Evolutionary conservation across 306 rosid species (phyloP).

Genomic region (Cucurbita pepo): DNA sequence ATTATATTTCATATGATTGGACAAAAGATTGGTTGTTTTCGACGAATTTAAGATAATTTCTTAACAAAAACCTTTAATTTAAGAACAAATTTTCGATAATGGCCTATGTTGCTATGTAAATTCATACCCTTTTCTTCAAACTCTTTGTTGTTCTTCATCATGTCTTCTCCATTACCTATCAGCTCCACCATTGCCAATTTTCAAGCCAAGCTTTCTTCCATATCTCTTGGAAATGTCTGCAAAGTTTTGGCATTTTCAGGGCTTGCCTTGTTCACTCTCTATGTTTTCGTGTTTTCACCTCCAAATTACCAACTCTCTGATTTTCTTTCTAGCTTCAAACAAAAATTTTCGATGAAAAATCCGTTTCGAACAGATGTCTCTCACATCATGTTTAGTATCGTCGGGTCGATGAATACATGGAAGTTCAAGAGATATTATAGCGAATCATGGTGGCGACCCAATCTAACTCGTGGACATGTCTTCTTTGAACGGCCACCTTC

Average conservation of each 20-base stretch:
- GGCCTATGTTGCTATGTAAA: background rate
- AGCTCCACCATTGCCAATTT: background rate
- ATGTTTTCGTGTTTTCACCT: conserved; percentile 4
- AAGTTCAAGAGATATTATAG: conserved; percentile 15
- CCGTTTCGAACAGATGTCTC: conserved; percentile 10
- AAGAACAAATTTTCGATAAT: background rate
- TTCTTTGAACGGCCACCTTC: conserved; percentile 27
- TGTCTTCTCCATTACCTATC: conserved; percentile 4
- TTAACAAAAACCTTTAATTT: background rate
- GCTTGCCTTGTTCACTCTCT: conserved; percentile 10
- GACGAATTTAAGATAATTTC: too few relatives aligned
- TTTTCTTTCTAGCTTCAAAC: conserved; percentile 10
- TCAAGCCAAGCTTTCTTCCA: conserved; percentile 1
- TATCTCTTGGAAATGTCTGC: conserved; percentile 5
- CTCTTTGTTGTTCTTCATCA: background rate
- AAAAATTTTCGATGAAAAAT: background rate
- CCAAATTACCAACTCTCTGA: conserved; percentile 10
- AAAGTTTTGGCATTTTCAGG: conserved; percentile 16
- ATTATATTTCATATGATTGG: too few relatives aligned
- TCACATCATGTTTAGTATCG: conserved; percentile 24
- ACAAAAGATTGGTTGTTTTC: too few relatives aligned
- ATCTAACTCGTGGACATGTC: conserved; percentile 24
- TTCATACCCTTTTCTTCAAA: background rate
- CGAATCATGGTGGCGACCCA: conserved; percentile 33
- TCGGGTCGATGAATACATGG: conserved; percentile 35